Percentiles rank a stretch among this genome's conserved stretches.
phyloP scores from a whole-genome alignment of 73 alveolate genomes.

The Effrenium voratum region DNA sequence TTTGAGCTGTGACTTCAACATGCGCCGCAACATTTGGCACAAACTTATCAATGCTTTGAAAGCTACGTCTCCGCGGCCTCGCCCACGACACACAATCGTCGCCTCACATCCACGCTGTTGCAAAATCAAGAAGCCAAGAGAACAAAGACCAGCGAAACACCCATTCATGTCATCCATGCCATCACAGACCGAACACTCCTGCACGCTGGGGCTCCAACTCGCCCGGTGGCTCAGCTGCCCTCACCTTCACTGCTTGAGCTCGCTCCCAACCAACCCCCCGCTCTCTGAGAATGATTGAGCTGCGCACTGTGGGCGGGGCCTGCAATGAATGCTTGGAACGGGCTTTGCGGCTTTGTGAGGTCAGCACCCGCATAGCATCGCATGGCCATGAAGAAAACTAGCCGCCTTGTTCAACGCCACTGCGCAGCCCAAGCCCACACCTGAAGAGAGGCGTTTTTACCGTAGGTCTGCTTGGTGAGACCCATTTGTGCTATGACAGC shows the following conservation, averaged over 20 bases:
- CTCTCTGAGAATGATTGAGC: neutral
- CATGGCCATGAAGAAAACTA: neutral
- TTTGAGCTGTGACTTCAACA: neutral
- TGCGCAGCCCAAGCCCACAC: conserved; percentile 70
- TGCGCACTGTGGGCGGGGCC: conserved; percentile 13
- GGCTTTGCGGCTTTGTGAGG: neutral
- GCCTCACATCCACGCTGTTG: neutral
- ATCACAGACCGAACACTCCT: neutral
- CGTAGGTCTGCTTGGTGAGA: neutral
- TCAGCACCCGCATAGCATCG: neutral
- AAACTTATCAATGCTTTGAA: neutral
- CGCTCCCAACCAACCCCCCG: neutral
- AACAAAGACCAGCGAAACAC: neutral
- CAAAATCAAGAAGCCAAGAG: neutral
- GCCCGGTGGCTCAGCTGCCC: conserved; percentile 22
- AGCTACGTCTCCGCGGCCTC: conserved; percentile 15
- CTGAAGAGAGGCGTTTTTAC: neutral
- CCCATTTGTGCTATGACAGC: no score
- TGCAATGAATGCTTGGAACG: neutral
- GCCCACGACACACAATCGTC: conserved; percentile 53
- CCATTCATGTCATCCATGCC: neutral
- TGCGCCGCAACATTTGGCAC: neutral
- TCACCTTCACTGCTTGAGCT: neutral
- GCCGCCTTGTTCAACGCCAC: conserved; percentile 49
- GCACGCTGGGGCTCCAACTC: neutral